Percentiles rank a stretch among this genome's conserved stretches.
Evolutionary conservation across 73 alveolate genomes (phyloP).

Genomic region (Paramecium sonneborni): DNA sequence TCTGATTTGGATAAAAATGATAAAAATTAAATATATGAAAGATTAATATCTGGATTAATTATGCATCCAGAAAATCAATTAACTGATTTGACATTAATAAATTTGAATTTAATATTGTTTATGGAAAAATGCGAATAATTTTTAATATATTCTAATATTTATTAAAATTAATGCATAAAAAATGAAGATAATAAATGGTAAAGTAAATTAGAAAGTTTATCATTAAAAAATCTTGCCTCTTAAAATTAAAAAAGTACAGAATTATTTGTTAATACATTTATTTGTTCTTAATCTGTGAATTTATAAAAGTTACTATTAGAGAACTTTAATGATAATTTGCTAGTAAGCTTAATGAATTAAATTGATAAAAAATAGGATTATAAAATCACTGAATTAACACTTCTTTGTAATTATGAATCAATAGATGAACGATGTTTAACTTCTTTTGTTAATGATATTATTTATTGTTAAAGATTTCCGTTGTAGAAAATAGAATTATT

Average conservation of each 20-base stretch:
- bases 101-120: background rate
- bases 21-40: background rate
- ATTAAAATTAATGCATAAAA: background rate
- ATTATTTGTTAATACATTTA: background rate
- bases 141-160: background rate
- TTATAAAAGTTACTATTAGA: background rate
- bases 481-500: background rate
- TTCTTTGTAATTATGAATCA: background rate
- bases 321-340: background rate
- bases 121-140: background rate
- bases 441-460: background rate
- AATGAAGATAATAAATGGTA: background rate
- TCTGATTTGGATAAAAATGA: background rate
- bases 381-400: background rate
- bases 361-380: background rate
- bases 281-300: background rate
- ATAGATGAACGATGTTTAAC: background rate
- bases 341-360: background rate
- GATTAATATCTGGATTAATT: background rate
- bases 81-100: background rate
- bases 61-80: background rate
- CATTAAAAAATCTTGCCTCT: background rate
- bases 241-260: background rate
- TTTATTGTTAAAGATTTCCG: slow-evolving; percentile 1
- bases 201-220: background rate